Evolutionary conservation across 352 stramenopile genomes (phyloP), one percentile per base, ranked within the genome.

Genomic region (Phytophthora fragariaefolia): DNA sequence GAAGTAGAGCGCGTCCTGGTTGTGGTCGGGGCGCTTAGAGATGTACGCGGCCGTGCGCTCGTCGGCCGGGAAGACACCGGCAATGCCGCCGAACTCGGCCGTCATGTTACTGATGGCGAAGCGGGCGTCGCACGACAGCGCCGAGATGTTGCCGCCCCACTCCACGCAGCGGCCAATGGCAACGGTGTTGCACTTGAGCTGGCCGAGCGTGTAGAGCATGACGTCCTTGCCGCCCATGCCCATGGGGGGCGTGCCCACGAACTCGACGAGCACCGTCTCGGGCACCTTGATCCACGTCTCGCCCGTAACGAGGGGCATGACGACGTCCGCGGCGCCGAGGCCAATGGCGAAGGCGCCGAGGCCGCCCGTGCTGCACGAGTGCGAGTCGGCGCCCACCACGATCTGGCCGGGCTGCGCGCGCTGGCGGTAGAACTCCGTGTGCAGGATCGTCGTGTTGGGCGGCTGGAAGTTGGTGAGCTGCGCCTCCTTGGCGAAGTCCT

Each of bases 201-300:
- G 74, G 32, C 87, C 85, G 32, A 94, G 75, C 48, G 83, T 94
- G 76, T 92, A 90, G 2, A 96, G 76, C 82, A 96, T 96, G 15
- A 94, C 87, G 69, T 96, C 87, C 71, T 96, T 96, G 42, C 87
- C 87, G 40, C 85, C 87, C 71, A 94, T 90, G 53, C 86, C 87
- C 45, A 79, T 79, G 2, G 84, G 81, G 1, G 84, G 87, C 9
- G 70, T 62, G 57, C 86, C 86, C 15, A 89, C 76, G 57, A 96
- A 93, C 59, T 93, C 84, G 53, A 96, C 85, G 49, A 91, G 85
- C 58, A 93, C 87, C n/a, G 83, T 94, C 74, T 94, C 85, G 0
- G 87, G 87, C 26, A 96, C 87, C 69, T 96, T 92, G 60, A 94
- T 92, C 87, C 87, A 96, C 42, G 85, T 96, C 73, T 96, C 82